Evolutionary conservation across 2,329 filamentous ascomycete genomes (phyloP).

Genomic region (Fusarium pseudonygamai): DNA sequence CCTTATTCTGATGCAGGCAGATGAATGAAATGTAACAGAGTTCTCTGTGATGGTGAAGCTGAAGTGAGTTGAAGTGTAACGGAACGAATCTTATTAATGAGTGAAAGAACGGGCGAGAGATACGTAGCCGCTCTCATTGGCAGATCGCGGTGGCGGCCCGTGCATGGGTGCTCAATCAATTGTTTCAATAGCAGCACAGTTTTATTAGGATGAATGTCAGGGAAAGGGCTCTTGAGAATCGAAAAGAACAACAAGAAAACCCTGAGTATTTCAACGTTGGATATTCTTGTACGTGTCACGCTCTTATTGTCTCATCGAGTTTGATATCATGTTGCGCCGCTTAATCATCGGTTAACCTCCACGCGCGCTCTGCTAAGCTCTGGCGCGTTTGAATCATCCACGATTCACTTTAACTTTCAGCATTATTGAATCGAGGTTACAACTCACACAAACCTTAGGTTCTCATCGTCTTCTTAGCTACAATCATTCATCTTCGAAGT

Average conservation of each 20-base stretch:
- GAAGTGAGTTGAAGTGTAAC: not conserved
- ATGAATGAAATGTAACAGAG: not conserved
- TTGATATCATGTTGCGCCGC: not conserved
- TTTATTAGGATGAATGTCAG: not conserved
- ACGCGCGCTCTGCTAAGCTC: not conserved
- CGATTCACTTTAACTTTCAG: constrained; percentile 13
- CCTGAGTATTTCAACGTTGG: not conserved
- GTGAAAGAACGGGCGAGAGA: not conserved
- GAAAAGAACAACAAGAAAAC: not conserved
- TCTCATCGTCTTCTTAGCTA: constrained; percentile 1
- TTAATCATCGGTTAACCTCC: constrained; percentile 40
- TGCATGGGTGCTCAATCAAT: not conserved
- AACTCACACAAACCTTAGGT: constrained; percentile 1
- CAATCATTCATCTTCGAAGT: not conserved
- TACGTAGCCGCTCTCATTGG: not conserved
- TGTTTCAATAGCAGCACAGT: not conserved
- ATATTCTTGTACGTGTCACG: too few relatives aligned
- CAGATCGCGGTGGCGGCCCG: not conserved
- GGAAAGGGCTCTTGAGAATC: rapidly evolving
- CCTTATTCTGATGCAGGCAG: not conserved
- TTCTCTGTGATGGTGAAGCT: not conserved
- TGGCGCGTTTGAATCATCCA: constrained; percentile 26
- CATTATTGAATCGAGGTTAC: constrained; percentile 20
- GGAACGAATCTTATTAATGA: not conserved
- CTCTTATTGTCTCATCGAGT: not conserved